Base-by-base conservation (phyloP, 2,329 filamentous ascomycete genomes). In the Botrytis elliptica region DNA sequence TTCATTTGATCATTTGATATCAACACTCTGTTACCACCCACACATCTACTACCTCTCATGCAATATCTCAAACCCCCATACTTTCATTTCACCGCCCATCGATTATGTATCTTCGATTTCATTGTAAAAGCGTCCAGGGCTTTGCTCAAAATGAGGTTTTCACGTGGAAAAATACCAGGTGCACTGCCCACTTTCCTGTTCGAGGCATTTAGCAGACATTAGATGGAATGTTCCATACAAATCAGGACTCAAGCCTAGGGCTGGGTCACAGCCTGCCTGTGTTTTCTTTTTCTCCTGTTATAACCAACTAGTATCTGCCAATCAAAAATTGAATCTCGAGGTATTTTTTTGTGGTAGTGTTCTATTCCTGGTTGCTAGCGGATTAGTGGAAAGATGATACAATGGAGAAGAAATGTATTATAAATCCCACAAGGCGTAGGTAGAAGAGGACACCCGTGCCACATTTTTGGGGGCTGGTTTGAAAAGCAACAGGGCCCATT, bases 11-110 rank as follows among this genome's bases (percentile, higher is more conserved):
- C 49, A 29, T 57, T 69, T 57, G 66, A 69, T 69, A 69, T 59
- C 66, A 57, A 59, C 36, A 9, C 36, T 55, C 16, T 55, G 40
- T 57, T 42, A 57, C 49, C 66, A 69, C 66, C 49, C 66, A 68
- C 66, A 68, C 66, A 14, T 57, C 49, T 57, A 33, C 36, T 25
- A 33, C 7, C n/a, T 69, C n/a, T 59, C 36, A 69, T 42, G 66
- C 66, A 69, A 44, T 25, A 69, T 69, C 36, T 42, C 65, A 42
- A 44, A 57, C 25, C 49, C 49, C 66, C 49, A 69, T 57, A 57
- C 66, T 69, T 69, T 25, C 36, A 69, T 12, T 69, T 69, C 66
- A 69, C 66, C 66, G 66, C 66, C 64, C 36, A n/a, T 69, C 66
- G 38, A 57, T 69, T n/a, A 57, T 25, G 36, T 7, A 44, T 57